Evolutionary conservation across 148 eudicot species (phyloP), one percentile per base, ranked within the genome.

Genomic region (Drosera capensis): DNA sequence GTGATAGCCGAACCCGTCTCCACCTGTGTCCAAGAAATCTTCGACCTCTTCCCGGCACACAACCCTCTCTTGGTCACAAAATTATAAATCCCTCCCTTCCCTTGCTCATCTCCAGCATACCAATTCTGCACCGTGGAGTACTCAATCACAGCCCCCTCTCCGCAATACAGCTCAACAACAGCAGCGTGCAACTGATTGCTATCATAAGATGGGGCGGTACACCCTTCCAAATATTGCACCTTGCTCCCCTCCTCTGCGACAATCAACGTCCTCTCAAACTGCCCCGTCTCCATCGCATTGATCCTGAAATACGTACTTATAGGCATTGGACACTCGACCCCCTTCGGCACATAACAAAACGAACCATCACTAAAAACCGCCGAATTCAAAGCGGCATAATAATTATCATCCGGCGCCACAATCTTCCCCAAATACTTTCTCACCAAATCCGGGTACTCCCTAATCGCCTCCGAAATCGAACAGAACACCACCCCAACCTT

Each of bases 1-100:
- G 99, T 90, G 50, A 90, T 84, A n/a, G 99, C 95, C 0, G 93
- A 84, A 21, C 99, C 95, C 0, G 95, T 90, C 72, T 90, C 99
- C 43, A 90, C 93, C 47, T 84, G 99, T 0, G 95, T 90, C 93
- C 95, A 85, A 5, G 95, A 90, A 57, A 90, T 90, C 82, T 80
- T 90, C 7, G 95, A 90, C 24, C 73, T 54, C 1, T 44, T 56
- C 25, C 97, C 95, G 26, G 79, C 79, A 64, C 93, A 90, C 30
- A 90, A 38, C n/a, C 97, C 97, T 51, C 95, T 60, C 62, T 90
- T 90, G 0, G 97, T 90, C n/a, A 90, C 97, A 55, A 90, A 84
- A 49, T 90, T 90, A 48, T 68, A 83, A 4, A 84, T 73, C 62
- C 95, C 97, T 3, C 97, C 97, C 42, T 3, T 68, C 29, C 97